phyloP scores from a whole-genome alignment of 495 filamentous ascomycete species.

The Annulohypoxylon maeteangense region DNA sequence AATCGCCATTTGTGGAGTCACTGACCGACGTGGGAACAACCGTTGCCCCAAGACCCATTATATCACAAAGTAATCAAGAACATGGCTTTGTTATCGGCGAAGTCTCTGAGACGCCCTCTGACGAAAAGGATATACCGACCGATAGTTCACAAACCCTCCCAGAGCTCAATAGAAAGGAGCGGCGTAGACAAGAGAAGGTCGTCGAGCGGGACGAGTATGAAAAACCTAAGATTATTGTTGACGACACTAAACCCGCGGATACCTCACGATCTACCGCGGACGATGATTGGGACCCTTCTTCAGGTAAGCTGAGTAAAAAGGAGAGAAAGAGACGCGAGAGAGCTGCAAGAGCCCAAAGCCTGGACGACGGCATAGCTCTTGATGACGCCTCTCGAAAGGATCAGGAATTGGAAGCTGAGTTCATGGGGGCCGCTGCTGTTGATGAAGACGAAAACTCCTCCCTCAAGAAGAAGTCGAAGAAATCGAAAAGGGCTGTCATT shows the following conservation, averaged over 20 bases:
- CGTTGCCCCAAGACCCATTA: conserved; percentile 7
- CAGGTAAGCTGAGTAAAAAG: conserved; percentile 50
- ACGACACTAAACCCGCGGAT: conserved; percentile 4
- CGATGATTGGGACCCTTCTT: conserved; percentile 32
- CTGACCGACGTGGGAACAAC: conserved; percentile 49
- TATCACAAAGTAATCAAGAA: conserved; percentile 8
- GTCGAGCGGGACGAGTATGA: conserved; percentile 12
- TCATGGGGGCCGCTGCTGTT: conserved; percentile 13
- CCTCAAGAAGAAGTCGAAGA: conserved; percentile 44
- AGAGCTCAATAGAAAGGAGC: conserved; percentile 26
- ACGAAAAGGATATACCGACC: conserved; percentile 24
- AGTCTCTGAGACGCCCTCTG: conserved; percentile 31
- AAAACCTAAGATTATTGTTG: conserved; percentile 5
- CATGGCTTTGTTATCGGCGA: conserved; percentile 37
- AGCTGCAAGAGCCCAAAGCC: conserved; percentile 39
- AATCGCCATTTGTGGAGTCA: conserved; percentile 58
- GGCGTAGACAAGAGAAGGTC: conserved; percentile 24
- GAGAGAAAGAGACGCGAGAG: conserved; percentile 53
- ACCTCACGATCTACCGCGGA: conserved; percentile 17
- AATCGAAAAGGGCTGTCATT: conserved; percentile 44
- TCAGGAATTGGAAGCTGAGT: conserved; percentile 35
- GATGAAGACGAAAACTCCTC: conserved; percentile 35
- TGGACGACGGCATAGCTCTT: conserved; percentile 30
- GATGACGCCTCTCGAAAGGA: conserved; percentile 30
- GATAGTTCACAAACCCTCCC: conserved; percentile 26